Percentiles rank a stretch among this genome's conserved stretches.
phyloP scores from a whole-genome alignment of 2,329 filamentous ascomycete genomes.

The Paramyrothecium roridum region DNA sequence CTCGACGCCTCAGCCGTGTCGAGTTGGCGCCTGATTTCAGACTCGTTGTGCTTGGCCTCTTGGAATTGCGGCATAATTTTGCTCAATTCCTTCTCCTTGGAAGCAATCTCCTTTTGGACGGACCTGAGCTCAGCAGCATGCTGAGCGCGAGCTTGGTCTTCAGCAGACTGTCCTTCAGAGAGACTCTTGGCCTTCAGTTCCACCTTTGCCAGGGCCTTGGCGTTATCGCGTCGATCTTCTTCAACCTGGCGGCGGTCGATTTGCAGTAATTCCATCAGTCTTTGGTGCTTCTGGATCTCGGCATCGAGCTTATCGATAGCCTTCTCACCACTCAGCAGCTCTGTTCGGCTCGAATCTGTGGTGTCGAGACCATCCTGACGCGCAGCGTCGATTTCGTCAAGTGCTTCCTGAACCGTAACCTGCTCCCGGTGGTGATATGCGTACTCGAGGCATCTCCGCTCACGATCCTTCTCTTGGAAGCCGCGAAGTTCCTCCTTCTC shows the following conservation, averaged over 20 bases:
- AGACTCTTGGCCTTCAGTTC: conserved; percentile 83
- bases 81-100: conserved; percentile 73
- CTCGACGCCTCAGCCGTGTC: conserved; percentile 72
- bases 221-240: conserved; percentile 79
- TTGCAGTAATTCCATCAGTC: conserved; percentile 78
- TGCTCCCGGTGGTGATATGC: conserved; percentile 92
- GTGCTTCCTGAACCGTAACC: conserved; percentile 68
- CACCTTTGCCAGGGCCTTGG: conserved; percentile 76
- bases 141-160: conserved; percentile 68
- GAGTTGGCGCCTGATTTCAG: conserved; percentile 65
- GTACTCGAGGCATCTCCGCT: conserved; percentile 89
- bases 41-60: conserved; percentile 69
- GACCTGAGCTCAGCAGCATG: conserved; percentile 70
- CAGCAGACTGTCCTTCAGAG: conserved; percentile 75
- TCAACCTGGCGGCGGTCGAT: conserved; percentile 87
- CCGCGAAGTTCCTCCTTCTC: conserved; percentile 94
- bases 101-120: conserved; percentile 69
- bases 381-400: conserved; percentile 80
- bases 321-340: conserved; percentile 75
- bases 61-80: conserved; percentile 76
- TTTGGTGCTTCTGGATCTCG: conserved; percentile 75
- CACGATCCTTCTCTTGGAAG: conserved; percentile 92
- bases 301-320: conserved; percentile 73
- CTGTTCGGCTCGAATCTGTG: conserved; percentile 74
- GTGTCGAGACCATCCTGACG: conserved; percentile 80